Evolutionary conservation across 257 asterid genomes (phyloP), one percentile per base, ranked within the genome.

Genomic region (Solanum corneliomulleri): DNA sequence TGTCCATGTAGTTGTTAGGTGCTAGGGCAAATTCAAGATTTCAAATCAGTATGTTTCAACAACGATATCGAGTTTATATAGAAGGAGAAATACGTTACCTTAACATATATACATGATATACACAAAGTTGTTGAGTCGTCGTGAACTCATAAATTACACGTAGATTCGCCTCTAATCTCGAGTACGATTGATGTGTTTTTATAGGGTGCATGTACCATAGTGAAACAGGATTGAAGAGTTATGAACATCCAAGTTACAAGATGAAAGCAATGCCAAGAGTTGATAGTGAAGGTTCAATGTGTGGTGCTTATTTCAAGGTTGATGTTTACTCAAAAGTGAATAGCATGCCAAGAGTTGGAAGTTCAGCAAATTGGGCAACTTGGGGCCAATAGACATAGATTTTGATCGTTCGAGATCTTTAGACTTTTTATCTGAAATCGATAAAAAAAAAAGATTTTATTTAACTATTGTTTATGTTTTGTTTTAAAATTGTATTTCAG

Each of bases 191-290:
- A 5, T 81, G 9, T 49, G 82, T 74, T 21, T 49, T 52, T 88
- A 86, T 88, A 95, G 99, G 99, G 60, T 96, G 99, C 80, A 91
- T 96, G 97, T 96, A 93, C 89, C 99, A 97, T n/a, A 94, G 97
- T 88, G 98, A 89, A 60, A 86, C 94, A 86, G 99, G 99, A 70
- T 78, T 96, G 87, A 91, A 89, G 87, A 97, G 98, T 96, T 97
- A 89, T 82, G 99, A 97, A 91, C 98, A 96, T 82, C 99, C 99
- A 47, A 91, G 77, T 91, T 89, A 95, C 87, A 93, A 93, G 94
- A 91, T 97, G 98, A 97, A 94, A 86, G 99, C 99, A 6, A 92
- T 97, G 98, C 98, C 99, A 1, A 94, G 99, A 88, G 89, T 96
- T 35, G 99, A 97, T 56, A 97, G 99, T 86, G 98, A 97, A 86